Base-by-base conservation (phyloP, 768 basidiomycete species). In the Boletus subparvulus region DNA sequence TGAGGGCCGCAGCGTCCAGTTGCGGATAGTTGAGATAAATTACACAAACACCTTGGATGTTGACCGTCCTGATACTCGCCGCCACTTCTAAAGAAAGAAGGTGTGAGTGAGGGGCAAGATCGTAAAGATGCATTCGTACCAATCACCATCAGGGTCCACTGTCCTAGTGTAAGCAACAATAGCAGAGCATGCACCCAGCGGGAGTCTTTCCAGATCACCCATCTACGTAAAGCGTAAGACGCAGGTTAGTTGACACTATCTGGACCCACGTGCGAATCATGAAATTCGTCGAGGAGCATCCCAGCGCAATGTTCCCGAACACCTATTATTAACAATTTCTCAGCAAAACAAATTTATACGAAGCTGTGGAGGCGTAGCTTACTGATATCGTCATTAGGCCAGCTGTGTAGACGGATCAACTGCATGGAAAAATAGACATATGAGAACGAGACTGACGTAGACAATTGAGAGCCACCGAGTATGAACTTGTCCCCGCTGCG, bases 181-280 rank as follows among this genome's bases (percentile, higher is more conserved):
- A 71, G 47, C 6, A 69, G 33, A 8, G 9, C 33, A 4, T 48
- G 49, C 6, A 69, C 50, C 13, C n/a, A 30, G 30, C 48, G 47
- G 16, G 57, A 57, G 12, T 54, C 52, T 43, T 50, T 69, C 69
- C 69, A 70, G 13, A 70, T 54, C 8, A 63, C 13, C 68, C 65
- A 69, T 39, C 68, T 71, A 52, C 9, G 12, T 16, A 3, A 33
- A 16, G n/a, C 6, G 43, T 42, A 13, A 52, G 43, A 37, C 12
- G 28, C 14, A 43, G 7, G 3, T 41, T 14, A 45, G 11, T 12
- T 14, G 17, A 32, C 16, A 47, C 11, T 2, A 10, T 17, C 13
- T 3, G 21, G 44, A 50, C 65, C 45, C 49, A 71, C 67, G 68
- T 54, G 53, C 69, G 65, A 47, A 69, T 59, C 56, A 59, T 52